Percentiles rank a stretch among this genome's conserved stretches.
Evolutionary conservation across 2,329 filamentous ascomycete species (phyloP).

Genomic region (Piedraia hortae): DNA sequence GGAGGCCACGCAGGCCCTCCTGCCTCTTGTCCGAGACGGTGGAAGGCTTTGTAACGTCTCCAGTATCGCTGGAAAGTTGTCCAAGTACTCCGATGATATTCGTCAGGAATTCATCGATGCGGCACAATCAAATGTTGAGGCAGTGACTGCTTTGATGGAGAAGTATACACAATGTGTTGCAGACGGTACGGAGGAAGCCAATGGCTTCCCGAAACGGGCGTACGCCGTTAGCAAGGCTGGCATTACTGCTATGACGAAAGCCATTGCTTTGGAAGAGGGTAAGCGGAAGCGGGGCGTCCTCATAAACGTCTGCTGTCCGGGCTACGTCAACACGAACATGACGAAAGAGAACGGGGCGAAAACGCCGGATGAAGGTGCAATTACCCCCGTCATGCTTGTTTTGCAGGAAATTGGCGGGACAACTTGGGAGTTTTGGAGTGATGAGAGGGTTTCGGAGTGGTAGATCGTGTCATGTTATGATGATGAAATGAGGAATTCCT

Average conservation of each 20-base stretch:
- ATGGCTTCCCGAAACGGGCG: slow-evolving; percentile 23
- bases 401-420: slow-evolving; percentile 11
- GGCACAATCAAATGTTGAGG: slow-evolving; percentile 8
- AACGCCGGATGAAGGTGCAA: slow-evolving; percentile 12
- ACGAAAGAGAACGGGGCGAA: too few species aligned
- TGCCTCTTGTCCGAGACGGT: slow-evolving; percentile 19
- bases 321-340: slow-evolving; percentile 15
- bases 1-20: slow-evolving; percentile 17
- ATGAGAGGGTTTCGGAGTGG: too few species aligned
- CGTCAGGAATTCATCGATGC: slow-evolving; percentile 16
- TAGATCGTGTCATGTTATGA: too few species aligned
- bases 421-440: slow-evolving; percentile 14
- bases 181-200: slow-evolving; percentile 18
- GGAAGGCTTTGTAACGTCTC: slow-evolving; percentile 25
- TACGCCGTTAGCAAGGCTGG: slow-evolving; percentile 20
- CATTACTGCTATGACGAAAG: slow-evolving; percentile 13
- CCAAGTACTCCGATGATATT: slow-evolving; percentile 20
- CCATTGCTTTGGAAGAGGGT: slow-evolving; percentile 8
- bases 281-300: too few species aligned
- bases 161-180: slow-evolving; percentile 21
- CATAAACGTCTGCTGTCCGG: slow-evolving; percentile 15
- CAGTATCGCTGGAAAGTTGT: slow-evolving; percentile 18
- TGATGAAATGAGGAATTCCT: too few species aligned
- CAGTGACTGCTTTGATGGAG: slow-evolving; percentile 22
- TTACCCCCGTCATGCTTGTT: slow-evolving; percentile 13